These are phyloP conservation scores for Suillus sp. DNA, from an alignment of 768 basidiomycete genomes.

Conservation along the genomic window DNA sequence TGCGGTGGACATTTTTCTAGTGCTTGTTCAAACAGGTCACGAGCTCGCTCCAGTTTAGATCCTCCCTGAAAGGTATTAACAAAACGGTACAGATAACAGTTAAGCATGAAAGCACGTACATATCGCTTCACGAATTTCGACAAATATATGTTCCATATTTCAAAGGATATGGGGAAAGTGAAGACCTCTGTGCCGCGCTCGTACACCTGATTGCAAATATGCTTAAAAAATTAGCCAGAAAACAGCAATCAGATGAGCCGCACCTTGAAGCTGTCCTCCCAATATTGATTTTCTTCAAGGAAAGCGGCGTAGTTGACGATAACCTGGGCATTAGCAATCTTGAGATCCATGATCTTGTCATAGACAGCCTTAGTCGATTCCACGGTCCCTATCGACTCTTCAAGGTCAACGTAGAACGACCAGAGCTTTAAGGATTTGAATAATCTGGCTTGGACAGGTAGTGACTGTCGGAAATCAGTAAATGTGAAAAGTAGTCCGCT, in stretches of 20 bases:
- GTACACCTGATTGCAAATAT: constrained; percentile 62
- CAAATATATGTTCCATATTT: constrained; percentile 99
- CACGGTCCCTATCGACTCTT: constrained; percentile 94
- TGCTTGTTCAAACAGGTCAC: constrained; percentile 97
- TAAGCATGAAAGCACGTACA: constrained; percentile 48
- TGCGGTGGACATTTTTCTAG: constrained; percentile 95
- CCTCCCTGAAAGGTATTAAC: constrained; percentile 62
- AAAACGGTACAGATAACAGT: constrained; percentile 8
- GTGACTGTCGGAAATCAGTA: constrained; percentile 48
- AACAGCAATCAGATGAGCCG: constrained; percentile 12
- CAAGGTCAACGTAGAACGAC: constrained; percentile 98
- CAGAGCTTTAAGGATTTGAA: constrained; percentile 99
- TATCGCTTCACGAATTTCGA: constrained; percentile 97
- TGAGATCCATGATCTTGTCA: constrained; percentile 93
- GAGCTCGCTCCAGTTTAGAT: constrained; percentile 90
- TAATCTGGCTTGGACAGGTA: constrained; percentile 84
- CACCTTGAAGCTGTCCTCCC: constrained; percentile 98
- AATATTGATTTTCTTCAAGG: constrained; percentile 97
- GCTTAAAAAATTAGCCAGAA: neutral
- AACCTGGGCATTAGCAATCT: constrained; percentile 97
- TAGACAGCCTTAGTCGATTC: constrained; percentile 92
- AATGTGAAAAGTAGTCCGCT: constrained; percentile 12
- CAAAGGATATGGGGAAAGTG: constrained; percentile 97
- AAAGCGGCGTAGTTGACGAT: constrained; percentile 98
- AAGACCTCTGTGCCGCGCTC: constrained; percentile 97